Evolutionary conservation across 108 stramenopile species (phyloP).

Genomic region (Parmales sp.): DNA sequence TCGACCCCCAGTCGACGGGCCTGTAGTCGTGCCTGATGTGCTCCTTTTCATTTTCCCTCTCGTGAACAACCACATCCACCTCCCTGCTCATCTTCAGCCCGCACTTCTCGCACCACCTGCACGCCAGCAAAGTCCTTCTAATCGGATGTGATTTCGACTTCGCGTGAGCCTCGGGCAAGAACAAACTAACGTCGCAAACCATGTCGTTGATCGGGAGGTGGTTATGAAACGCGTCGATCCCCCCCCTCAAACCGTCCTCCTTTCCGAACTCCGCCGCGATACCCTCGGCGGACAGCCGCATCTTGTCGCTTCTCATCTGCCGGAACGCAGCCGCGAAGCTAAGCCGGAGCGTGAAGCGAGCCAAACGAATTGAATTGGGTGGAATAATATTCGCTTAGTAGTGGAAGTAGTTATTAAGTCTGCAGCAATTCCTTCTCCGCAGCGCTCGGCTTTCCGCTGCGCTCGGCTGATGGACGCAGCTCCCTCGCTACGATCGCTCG

Average conservation of each 20-base stretch:
- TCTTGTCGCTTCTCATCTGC: conserved; percentile 26
- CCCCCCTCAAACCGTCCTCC: conserved; percentile 53
- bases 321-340: too few relatives aligned
- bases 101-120: conserved; percentile 7
- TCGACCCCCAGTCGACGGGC: not conserved
- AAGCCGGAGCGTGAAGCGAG: too few relatives aligned
- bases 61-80: not conserved
- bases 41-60: not conserved
- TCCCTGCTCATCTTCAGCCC: not conserved
- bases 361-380: too few relatives aligned
- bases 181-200: conserved; percentile 37
- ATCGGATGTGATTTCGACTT: too few relatives aligned
- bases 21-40: not conserved
- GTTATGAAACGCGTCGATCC: conserved; percentile 41
- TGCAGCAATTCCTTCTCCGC: too few relatives aligned
- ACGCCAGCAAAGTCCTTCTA: not conserved
- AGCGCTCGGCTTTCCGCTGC: too few relatives aligned
- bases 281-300: conserved; percentile 24
- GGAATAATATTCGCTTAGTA: too few relatives aligned
- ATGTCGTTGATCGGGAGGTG: conserved; percentile 39
- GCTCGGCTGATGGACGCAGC: too few relatives aligned
- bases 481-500: too few relatives aligned
- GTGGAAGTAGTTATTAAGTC: too few relatives aligned
- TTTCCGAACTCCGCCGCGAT: conserved; percentile 32
- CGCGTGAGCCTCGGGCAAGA: conserved; percentile 21